These are phyloP conservation scores for Nasturtium officinale DNA, from an alignment of 345 rosid species.

Conservation along the genomic window DNA sequence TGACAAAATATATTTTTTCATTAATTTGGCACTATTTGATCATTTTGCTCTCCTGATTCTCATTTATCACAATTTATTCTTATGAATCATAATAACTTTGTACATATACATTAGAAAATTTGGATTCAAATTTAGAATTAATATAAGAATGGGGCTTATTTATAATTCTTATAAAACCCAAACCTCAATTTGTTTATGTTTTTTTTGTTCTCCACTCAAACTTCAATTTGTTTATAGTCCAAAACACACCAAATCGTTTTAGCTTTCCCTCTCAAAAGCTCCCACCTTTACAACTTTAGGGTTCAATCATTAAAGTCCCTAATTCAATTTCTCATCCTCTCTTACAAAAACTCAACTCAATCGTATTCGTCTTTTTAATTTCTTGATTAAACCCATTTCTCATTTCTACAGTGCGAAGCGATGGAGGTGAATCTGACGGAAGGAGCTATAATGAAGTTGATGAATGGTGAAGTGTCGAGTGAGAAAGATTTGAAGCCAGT, in stretches of 20 bases:
- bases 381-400: background rate
- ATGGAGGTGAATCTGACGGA: conserved; percentile 61
- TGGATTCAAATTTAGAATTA: background rate
- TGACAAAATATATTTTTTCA: background rate
- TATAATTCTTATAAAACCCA: background rate
- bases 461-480: conserved; percentile 48
- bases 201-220: no score
- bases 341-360: conserved; percentile 6
- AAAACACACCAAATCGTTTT: conserved; percentile 23
- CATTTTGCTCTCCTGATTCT: background rate
- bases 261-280: conserved; percentile 40
- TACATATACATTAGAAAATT: background rate
- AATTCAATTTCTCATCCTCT: background rate
- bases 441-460: conserved; percentile 60
- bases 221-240: conserved; percentile 5
- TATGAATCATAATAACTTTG: background rate
- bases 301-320: conserved; percentile 20
- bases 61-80: background rate
- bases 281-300: conserved; percentile 1
- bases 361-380: conserved; percentile 8
- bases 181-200: conserved; percentile 7
- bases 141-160: background rate
- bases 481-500: conserved; percentile 62
- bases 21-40: background rate
- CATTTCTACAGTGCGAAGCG: background rate